Conservation (phyloP, 2,329 filamentous ascomycete species). For the Fusarium multiceps region DNA sequence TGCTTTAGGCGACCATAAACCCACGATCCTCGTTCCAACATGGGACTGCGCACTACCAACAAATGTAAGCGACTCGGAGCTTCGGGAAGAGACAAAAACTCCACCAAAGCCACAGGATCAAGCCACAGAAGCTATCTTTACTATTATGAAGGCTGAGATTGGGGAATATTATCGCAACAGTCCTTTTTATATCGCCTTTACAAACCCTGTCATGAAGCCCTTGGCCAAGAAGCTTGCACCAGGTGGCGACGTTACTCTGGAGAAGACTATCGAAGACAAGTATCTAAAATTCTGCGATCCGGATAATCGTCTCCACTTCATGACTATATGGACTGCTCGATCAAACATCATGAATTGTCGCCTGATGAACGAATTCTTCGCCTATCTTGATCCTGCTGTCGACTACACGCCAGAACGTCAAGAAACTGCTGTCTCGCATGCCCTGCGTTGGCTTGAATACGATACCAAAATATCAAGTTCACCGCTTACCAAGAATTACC, state of each 20-base stretch:
- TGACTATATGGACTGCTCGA: constrained; percentile 54
- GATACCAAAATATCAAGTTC: constrained; percentile 51
- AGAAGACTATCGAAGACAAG: constrained; percentile 56
- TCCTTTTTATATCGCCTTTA: constrained; percentile 51
- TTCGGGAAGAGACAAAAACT: constrained; percentile 55
- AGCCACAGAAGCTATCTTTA: constrained; percentile 58
- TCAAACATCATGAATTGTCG: constrained; percentile 59
- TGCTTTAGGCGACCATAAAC: constrained; percentile 59
- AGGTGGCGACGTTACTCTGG: constrained; percentile 46
- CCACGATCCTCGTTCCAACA: constrained; percentile 46
- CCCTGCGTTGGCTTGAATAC: constrained; percentile 51
- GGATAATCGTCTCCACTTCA: constrained; percentile 54
- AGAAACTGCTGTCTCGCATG: constrained; percentile 47
- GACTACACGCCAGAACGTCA: constrained; percentile 46
- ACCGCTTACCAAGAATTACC: constrained; percentile 48
- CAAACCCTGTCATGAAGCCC: constrained; percentile 47
- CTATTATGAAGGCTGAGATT: constrained; percentile 54
- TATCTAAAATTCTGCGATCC: constrained; percentile 57
- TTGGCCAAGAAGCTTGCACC: constrained; percentile 42
- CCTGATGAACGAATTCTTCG: constrained; percentile 61
- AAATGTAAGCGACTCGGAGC: constrained; percentile 60
- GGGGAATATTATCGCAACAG: constrained; percentile 53
- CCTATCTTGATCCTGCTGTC: constrained; percentile 28
- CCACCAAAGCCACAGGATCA: constrained; percentile 43
- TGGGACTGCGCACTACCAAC: constrained; percentile 58